Evolutionary conservation across 768 basidiomycete species (phyloP), one percentile per base, ranked within the genome.

Genomic region (Leucocoprinus leucothites): DNA sequence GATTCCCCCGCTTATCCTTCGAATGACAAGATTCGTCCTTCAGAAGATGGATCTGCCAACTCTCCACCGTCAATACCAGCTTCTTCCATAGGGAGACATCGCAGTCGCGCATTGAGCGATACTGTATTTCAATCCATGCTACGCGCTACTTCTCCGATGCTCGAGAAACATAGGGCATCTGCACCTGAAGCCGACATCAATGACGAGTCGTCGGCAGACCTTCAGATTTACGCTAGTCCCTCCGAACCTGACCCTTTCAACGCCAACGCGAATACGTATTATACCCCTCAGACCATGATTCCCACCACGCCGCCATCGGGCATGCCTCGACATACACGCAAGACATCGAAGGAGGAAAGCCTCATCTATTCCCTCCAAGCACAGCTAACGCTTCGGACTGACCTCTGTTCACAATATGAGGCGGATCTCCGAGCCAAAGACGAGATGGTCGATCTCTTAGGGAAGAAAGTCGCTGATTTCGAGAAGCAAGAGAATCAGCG

Each of bases 351-450:
- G 56, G 88, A 88, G 58, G 86, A 89, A 56, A 84, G 79, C 60
- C 64, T 86, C 26, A 87, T 91, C 31, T 82, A 81, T 65, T 85
- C 83, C 7, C 74, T 93, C 21, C 86, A 87, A 64, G 87, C 88
- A 0, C 86, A 91, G 62, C 74, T 93, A 38, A 78, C 86, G 7
- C 65, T 91, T n/a, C 85, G 87, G 67, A 82, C 79, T 14, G 89
- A 92, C 62, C 61, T 93, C 6, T 87, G 85, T 56, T 74, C 79
- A 9, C 90, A 93, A 65, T 92, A 84, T 64, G 87, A 91, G 67
- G 72, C 83, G 28, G 91, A 93, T 64, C 73, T 93, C 1, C 71
- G 76, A 9, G 86, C 89, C 6, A 80, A 86, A 19, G 89, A 92
- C 61, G 86, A 89, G 67, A 68, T 89, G 13, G 85, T 89, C 6